Evolutionary conservation across 148 eudicot genomes (phyloP), one percentile per base, ranked within the genome.

Genomic region (Arctostaphylos glauca): DNA sequence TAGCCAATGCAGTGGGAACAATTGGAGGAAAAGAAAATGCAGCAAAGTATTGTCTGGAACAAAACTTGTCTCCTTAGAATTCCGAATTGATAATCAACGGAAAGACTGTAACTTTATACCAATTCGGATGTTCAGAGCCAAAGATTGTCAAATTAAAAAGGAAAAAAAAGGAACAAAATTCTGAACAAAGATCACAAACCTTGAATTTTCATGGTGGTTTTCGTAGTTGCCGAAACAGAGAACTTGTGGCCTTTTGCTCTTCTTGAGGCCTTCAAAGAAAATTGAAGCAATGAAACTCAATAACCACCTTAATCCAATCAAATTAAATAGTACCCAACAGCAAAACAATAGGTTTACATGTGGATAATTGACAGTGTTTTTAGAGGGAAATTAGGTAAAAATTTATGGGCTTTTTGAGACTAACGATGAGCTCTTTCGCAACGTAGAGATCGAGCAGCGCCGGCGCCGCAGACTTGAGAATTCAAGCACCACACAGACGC

Each of bases 1-100:
- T 31, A 31, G 92, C 92, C n/a, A 85, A 83, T 52, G 92, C 90
- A 81, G 82, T 54, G 13, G 90, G 66, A 76, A 52, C 53, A 79
- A 85, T 46, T 38, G 89, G 82, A 81, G 91, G 88, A 59, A 89
- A 80, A 64, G 84, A 67, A 67, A 86, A 52, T 14, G 84, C 79
- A 76, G 86, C 81, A 67, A 67, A 84, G 52, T 0, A 49, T 74
- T 4, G 88, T 41, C 56, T 83, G 88, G 18, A 90, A 54, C 84
- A 88, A 67, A 9, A 84, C 80, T 74, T 81, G 88, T 84, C 88
- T 85, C 80, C 88, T 77, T 55, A 54, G 80, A 77, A 23, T 82
- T 78, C 81, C 64, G 38, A 83, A 83, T 68, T 85, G 77, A 80
- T 85, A 82, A 23, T 56, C 71, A 64, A 64, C 16, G 3, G 0